phyloP scores from a whole-genome alignment of 1,284 basidiomycete species.

The Ceratobasidium sp. region DNA sequence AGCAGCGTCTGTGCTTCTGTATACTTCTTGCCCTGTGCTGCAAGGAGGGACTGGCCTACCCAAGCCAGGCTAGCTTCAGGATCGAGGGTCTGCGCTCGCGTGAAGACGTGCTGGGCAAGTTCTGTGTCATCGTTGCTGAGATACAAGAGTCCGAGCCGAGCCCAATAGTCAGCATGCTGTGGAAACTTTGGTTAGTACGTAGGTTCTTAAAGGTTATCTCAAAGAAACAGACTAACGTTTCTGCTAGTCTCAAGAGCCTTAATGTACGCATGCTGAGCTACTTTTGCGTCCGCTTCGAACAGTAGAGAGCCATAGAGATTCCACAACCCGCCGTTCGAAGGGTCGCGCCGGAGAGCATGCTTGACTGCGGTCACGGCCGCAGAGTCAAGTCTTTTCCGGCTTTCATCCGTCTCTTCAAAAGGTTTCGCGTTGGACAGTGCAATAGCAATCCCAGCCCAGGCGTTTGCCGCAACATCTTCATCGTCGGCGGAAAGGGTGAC shows the following conservation, averaged over 20 bases:
- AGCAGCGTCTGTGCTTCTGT: slow-evolving; percentile 79
- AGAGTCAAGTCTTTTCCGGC: slow-evolving; percentile 12
- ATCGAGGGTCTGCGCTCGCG: slow-evolving; percentile 90
- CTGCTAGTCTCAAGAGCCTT: slow-evolving; percentile 83
- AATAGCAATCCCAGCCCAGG: slow-evolving; percentile 84
- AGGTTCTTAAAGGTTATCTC: neutral
- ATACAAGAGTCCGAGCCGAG: slow-evolving; percentile 91
- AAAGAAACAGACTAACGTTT: slow-evolving; percentile 66
- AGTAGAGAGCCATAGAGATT: slow-evolving; percentile 81
- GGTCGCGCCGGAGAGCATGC: slow-evolving; percentile 81
- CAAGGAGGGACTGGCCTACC: slow-evolving; percentile 92
- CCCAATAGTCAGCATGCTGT: slow-evolving; percentile 85
- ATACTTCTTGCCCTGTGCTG: slow-evolving; percentile 73
- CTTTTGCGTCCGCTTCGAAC: slow-evolving; percentile 75
- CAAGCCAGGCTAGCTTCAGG: slow-evolving; percentile 93
- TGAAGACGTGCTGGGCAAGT: slow-evolving; percentile 88
- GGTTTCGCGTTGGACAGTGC: slow-evolving; percentile 59
- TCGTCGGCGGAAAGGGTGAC: slow-evolving; percentile 77
- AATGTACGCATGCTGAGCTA: slow-evolving; percentile 93
- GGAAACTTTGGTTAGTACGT: slow-evolving; percentile 46
- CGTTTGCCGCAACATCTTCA: slow-evolving; percentile 68
- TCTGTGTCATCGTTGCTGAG: slow-evolving; percentile 85
- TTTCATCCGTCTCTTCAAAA: slow-evolving; percentile 25
- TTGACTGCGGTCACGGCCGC: slow-evolving; percentile 73
- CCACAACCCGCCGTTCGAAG: slow-evolving; percentile 86